phyloP scores from a whole-genome alignment of 2,329 filamentous ascomycete genomes.

The Beauveria australis region DNA sequence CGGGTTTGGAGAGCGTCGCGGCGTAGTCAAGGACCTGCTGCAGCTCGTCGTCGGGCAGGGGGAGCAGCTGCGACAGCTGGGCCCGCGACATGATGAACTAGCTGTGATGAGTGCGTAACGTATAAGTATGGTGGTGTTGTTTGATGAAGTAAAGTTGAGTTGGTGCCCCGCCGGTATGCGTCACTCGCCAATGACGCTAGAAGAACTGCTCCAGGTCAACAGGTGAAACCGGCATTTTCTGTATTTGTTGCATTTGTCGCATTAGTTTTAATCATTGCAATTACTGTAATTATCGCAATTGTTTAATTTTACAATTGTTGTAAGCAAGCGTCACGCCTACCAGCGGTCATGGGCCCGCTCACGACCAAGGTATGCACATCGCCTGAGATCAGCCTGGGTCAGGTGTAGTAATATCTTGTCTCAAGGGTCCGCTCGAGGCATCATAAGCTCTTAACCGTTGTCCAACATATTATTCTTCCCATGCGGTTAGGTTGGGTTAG shows the following conservation, averaged over 20 bases:
- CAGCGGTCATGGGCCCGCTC: background rate
- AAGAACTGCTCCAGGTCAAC: background rate
- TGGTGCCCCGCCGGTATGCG: conserved; percentile 2
- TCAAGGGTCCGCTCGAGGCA: background rate
- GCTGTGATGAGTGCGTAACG: background rate
- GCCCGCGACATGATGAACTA: conserved; percentile 42
- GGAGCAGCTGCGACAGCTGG: conserved; percentile 72
- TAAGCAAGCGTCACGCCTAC: background rate
- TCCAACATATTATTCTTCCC: too few relatives aligned
- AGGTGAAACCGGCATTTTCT: background rate
- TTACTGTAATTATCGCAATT: too few relatives aligned
- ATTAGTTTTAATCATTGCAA: too few relatives aligned
- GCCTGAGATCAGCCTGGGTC: background rate
- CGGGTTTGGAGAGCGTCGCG: conserved; percentile 63
- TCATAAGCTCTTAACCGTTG: background rate
- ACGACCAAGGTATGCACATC: background rate
- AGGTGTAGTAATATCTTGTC: background rate
- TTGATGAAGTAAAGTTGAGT: background rate
- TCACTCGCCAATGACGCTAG: conserved; percentile 6
- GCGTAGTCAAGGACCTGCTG: conserved; percentile 80
- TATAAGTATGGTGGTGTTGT: background rate
- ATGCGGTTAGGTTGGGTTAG: background rate
- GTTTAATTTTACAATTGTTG: too few relatives aligned
- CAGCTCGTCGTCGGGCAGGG: conserved; percentile 76
- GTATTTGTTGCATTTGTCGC: too few relatives aligned